A percentile compares a stretch with the other conserved stretches of the same genome.
These are phyloP conservation scores for Amaranthus cruentus DNA, from an alignment of 148 eudicot species.

Conservation along the genomic window DNA sequence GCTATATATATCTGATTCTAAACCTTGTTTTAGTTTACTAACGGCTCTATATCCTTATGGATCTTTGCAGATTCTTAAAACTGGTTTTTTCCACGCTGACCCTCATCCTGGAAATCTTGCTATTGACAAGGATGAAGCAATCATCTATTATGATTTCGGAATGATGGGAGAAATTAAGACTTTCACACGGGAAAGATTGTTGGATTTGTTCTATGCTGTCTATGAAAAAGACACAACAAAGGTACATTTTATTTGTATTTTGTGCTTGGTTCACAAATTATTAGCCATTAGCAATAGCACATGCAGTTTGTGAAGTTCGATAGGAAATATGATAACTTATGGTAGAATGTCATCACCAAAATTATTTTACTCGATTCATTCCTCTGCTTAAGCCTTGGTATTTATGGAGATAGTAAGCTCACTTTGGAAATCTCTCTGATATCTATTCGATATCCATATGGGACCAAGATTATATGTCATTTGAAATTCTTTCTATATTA, in stretches of 20 bases:
- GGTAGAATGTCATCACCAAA: background rate
- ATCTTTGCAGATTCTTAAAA: conserved; percentile 67
- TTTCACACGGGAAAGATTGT: conserved; percentile 74
- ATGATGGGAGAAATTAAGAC: conserved; percentile 99
- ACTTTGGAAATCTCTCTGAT: background rate
- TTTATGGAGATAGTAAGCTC: background rate
- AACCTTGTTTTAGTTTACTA: no score
- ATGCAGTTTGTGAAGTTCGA: background rate
- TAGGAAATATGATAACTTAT: background rate
- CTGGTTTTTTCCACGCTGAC: conserved; percentile 99
- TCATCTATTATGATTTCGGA: conserved; percentile 95
- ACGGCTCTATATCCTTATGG: background rate
- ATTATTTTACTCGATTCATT: background rate
- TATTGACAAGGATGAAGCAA: conserved; percentile 84
- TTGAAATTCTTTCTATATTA: background rate
- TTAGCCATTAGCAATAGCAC: background rate
- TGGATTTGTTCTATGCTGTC: conserved; percentile 85
- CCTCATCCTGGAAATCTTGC: conserved; percentile 99
- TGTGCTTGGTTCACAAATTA: background rate
- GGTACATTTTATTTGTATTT: conserved; percentile 37
- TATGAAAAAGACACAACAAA: conserved; percentile 94
- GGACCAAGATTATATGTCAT: background rate
- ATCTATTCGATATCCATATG: background rate
- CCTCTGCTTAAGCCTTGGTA: background rate
- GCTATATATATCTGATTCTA: background rate